Conservation (phyloP, 768 basidiomycete genomes). For the Leccinum variicolor region DNA sequence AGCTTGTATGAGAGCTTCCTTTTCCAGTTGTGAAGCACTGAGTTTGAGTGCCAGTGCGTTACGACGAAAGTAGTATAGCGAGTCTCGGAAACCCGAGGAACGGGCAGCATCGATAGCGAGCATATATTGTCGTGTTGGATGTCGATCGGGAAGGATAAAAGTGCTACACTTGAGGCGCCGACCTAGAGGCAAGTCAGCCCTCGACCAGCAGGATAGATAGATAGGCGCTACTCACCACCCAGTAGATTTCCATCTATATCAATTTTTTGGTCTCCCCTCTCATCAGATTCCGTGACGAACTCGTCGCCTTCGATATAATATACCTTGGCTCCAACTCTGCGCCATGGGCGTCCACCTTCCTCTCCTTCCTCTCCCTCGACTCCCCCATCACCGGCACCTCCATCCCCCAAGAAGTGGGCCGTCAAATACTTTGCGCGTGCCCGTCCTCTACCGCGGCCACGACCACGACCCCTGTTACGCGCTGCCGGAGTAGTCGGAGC, state of each 20-base stretch:
- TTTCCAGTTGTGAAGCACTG: constrained; percentile 84
- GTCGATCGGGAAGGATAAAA: constrained; percentile 81
- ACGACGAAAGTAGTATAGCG: constrained; percentile 95
- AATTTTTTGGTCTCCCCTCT: constrained; percentile 89
- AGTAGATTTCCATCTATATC: constrained; percentile 80
- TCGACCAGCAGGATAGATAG: background rate
- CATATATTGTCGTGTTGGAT: constrained; percentile 85
- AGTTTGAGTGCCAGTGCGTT: constrained; percentile 90
- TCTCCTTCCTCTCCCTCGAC: constrained; percentile 39
- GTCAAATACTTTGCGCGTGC: constrained; percentile 33
- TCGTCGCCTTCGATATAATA: constrained; percentile 89
- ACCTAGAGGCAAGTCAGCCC: constrained; percentile 41
- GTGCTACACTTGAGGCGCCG: constrained; percentile 87
- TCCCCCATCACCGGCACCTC: constrained; percentile 36
- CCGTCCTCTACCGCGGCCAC: constrained; percentile 43
- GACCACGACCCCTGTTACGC: constrained; percentile 31
- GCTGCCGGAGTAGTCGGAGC: constrained; percentile 28
- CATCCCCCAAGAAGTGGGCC: constrained; percentile 20
- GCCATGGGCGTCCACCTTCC: constrained; percentile 60
- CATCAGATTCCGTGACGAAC: constrained; percentile 76
- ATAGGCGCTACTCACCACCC: constrained; percentile 55
- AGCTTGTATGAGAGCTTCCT: constrained; percentile 85
- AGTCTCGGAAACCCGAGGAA: constrained; percentile 94
- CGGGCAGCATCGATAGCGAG: constrained; percentile 97
- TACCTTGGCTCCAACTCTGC: constrained; percentile 67